Conservation (phyloP, 805 yeast genomes). For the Maudiozyma serrabonitensis region DNA sequence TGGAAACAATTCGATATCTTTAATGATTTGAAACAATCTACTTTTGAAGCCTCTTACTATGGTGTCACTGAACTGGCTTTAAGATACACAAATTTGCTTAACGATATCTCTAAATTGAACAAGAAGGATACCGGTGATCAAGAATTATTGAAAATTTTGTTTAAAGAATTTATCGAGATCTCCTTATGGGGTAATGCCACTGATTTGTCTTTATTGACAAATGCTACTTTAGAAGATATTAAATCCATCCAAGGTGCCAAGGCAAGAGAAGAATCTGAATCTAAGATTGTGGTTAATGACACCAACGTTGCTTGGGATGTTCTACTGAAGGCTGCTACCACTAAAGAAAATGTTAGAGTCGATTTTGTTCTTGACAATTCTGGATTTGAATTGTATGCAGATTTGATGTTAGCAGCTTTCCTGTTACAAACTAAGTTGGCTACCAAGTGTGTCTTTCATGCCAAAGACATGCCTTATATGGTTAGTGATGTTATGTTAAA, state of each 20-base stretch:
- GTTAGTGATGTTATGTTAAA: constrained; percentile 89
- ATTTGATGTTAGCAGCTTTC: constrained; percentile 55
- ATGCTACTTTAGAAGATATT: constrained; percentile 82
- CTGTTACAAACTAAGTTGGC: constrained; percentile 63
- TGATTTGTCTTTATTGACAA: constrained; percentile 81
- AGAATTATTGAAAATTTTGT: constrained; percentile 45
- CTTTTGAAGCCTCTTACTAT: constrained; percentile 61
- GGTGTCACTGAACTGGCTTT: constrained; percentile 79
- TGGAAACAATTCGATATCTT: constrained; percentile 62
- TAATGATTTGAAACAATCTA: constrained; percentile 53
- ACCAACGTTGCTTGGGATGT: constrained; percentile 56
- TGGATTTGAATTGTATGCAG: constrained; percentile 93
- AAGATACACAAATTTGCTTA: constrained; percentile 40
- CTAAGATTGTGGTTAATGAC: constrained; percentile 71
- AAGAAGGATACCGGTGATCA: constrained; percentile 18
- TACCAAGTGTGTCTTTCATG: constrained; percentile 62
- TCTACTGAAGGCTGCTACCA: constrained; percentile 17
- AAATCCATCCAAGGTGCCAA: constrained; percentile 86
- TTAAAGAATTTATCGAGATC: constrained; percentile 76
- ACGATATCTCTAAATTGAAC: constrained; percentile 15
- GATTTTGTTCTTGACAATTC: constrained; percentile 88
- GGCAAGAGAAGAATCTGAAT: constrained; percentile 71
- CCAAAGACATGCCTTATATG: constrained; percentile 93
- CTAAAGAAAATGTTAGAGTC: constrained; percentile 37
- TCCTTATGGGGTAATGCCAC: constrained; percentile 98